These are phyloP conservation scores for Plantago coronopus DNA, from an alignment of 305 asterid species.

Conservation along the genomic window DNA sequence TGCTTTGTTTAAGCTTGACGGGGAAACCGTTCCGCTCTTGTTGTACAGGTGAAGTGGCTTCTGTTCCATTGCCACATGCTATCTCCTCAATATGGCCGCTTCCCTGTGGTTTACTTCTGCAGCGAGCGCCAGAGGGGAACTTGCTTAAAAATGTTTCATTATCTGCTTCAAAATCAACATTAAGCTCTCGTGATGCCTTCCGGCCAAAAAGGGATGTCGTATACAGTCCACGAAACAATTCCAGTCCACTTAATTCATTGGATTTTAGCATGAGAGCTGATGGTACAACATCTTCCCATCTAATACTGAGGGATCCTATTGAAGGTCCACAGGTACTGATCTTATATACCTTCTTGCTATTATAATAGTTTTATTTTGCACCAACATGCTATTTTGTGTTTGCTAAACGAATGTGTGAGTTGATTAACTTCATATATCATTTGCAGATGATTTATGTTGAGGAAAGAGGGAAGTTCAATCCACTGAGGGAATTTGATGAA, in stretches of 20 bases:
- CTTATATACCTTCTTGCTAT: constrained; percentile 16
- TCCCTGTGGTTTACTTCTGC: constrained; percentile 87
- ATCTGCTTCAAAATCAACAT: constrained; percentile 48
- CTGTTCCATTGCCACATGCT: constrained; percentile 66
- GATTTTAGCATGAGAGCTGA: constrained; percentile 46
- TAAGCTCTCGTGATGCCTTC: constrained; percentile 48
- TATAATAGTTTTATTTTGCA: constrained; percentile 13
- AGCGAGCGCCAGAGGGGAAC: constrained; percentile 66
- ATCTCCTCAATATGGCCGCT: constrained; percentile 87
- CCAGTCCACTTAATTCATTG: constrained; percentile 38
- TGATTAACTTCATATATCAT: constrained; percentile 15
- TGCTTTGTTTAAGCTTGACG: constrained; percentile 16
- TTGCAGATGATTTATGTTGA: constrained; percentile 63
- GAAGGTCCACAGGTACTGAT: constrained; percentile 85
- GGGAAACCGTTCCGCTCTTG: constrained; percentile 24
- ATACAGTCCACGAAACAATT: constrained; percentile 47
- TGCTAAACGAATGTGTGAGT: constrained; percentile 12
- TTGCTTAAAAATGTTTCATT: constrained; percentile 40
- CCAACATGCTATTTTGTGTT: constrained; percentile 9
- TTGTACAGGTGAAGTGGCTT: constrained; percentile 71
- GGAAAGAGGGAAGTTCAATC: constrained; percentile 76
- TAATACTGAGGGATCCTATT: constrained; percentile 72
- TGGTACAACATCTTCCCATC: constrained; percentile 68
- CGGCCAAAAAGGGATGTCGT: constrained; percentile 61
- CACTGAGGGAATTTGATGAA: constrained; percentile 86